These are phyloP conservation scores for Leptographium lundbergii DNA, from an alignment of 2,329 filamentous ascomycete genomes.

Conservation along the genomic window DNA sequence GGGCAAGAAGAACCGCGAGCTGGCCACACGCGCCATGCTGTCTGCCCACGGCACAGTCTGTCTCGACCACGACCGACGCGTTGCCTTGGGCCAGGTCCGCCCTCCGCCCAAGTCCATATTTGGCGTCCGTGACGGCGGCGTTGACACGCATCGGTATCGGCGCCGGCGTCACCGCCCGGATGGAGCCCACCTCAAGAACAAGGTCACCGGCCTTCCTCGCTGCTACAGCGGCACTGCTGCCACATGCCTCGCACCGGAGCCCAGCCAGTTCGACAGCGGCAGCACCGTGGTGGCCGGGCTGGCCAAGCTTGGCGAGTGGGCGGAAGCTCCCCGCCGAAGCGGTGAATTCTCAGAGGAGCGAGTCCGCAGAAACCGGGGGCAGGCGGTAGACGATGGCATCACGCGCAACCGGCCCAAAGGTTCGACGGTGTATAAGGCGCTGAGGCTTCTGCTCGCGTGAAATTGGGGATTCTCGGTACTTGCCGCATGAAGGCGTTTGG, in stretches of 20 bases:
- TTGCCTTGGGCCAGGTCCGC: slow-evolving; percentile 7
- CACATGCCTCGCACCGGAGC: background rate
- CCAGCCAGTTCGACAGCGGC: background rate
- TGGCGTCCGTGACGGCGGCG: slow-evolving; percentile 6
- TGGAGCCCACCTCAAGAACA: background rate
- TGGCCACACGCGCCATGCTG: background rate
- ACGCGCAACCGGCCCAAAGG: background rate
- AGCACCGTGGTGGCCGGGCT: background rate
- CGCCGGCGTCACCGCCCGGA: slow-evolving; percentile 2
- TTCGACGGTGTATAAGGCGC: background rate
- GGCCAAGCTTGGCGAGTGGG: background rate
- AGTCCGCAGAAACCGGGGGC: background rate
- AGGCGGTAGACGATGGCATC: background rate
- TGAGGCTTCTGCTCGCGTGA: background rate
- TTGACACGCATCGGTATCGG: background rate
- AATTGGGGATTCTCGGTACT: background rate
- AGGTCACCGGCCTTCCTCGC: background rate
- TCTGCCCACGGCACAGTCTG: slow-evolving; percentile 4
- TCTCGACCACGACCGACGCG: slow-evolving; percentile 11
- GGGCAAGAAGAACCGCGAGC: background rate
- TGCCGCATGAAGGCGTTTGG: background rate
- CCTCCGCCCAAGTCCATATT: slow-evolving; percentile 7
- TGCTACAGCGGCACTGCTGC: background rate
- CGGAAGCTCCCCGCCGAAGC: background rate
- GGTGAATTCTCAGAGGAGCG: background rate